Evolutionary conservation across 2,329 filamentous ascomycete genomes (phyloP).

Genomic region (Amauroascus verrucosus): DNA sequence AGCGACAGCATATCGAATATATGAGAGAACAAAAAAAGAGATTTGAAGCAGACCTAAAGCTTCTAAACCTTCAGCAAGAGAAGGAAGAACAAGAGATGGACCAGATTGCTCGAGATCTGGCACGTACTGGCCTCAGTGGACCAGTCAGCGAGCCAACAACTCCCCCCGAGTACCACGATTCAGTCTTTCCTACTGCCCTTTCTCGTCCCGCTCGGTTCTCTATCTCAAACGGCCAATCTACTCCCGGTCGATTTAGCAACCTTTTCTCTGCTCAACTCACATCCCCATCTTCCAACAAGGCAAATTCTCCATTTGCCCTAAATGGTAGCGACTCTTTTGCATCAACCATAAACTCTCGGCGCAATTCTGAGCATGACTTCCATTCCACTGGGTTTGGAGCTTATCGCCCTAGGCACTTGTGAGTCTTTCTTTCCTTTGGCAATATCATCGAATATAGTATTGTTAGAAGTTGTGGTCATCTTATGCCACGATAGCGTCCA

Average conservation of each 20-base stretch:
- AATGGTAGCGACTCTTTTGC: background rate
- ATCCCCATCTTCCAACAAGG: slow-evolving; percentile 50
- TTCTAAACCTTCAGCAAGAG: slow-evolving; percentile 74
- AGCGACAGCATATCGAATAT: slow-evolving; percentile 83
- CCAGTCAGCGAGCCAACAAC: slow-evolving; percentile 93
- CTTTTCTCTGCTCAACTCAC: slow-evolving; percentile 68
- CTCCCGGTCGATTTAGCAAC: slow-evolving; percentile 58
- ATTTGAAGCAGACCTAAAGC: slow-evolving; percentile 86
- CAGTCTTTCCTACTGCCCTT: slow-evolving; percentile 67
- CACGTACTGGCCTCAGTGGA: slow-evolving; percentile 48
- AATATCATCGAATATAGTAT: no score
- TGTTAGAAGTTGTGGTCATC: background rate
- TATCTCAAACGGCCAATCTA: slow-evolving; percentile 73
- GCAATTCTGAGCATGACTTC: slow-evolving; percentile 74
- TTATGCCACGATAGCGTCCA: no score
- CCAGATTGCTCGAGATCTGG: slow-evolving; percentile 71
- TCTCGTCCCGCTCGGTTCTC: slow-evolving; percentile 82
- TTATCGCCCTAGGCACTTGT: slow-evolving; percentile 67
- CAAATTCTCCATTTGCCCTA: slow-evolving; percentile 1
- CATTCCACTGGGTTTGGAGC: slow-evolving; percentile 52
- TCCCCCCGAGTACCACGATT: slow-evolving; percentile 82
- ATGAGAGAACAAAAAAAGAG: slow-evolving; percentile 79
- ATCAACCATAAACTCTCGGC: slow-evolving; percentile 74
- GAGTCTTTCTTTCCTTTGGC: slow-evolving; percentile 41
- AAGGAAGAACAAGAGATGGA: slow-evolving; percentile 74